phyloP scores from a whole-genome alignment of 2,329 filamentous ascomycete genomes.

The Colletotrichum kahawae region DNA sequence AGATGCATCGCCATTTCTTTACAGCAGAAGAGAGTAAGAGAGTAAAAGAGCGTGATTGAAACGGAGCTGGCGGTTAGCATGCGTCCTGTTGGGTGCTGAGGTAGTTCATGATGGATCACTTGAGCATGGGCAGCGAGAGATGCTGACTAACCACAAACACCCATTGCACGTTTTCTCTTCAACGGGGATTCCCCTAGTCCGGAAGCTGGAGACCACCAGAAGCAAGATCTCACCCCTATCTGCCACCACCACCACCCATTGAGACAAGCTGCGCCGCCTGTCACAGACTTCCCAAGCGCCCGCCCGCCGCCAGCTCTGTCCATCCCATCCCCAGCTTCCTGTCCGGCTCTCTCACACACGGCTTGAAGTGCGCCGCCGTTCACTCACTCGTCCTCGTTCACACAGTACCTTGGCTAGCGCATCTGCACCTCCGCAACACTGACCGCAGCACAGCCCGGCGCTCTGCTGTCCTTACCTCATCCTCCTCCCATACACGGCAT shows the following conservation, averaged over 20 bases:
- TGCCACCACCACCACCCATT: not conserved
- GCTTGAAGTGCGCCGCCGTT: not conserved
- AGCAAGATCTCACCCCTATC: not conserved
- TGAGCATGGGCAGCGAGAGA: not conserved
- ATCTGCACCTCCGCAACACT: not conserved
- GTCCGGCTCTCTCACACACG: not conserved
- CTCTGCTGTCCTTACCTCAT: conserved; percentile 1
- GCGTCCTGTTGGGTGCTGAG: not conserved
- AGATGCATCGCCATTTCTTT: not conserved
- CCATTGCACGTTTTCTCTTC: not conserved
- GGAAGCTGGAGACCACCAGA: not conserved
- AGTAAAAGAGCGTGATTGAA: not conserved
- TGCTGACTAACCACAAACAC: not conserved
- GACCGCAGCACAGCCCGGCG: not conserved
- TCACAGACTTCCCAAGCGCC: not conserved
- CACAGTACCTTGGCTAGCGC: not conserved
- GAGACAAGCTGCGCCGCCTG: not conserved
- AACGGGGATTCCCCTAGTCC: not conserved
- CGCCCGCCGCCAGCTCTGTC: not conserved
- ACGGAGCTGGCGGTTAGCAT: not conserved
- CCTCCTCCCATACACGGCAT: not conserved
- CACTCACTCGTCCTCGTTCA: not conserved
- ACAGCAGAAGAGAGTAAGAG: not conserved
- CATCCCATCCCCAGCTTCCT: not conserved
- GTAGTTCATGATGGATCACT: not conserved